Percentiles rank a stretch among this genome's conserved stretches.
phyloP scores from a whole-genome alignment of 2,329 filamentous ascomycete genomes.

The Verticillium nonalfalfae region DNA sequence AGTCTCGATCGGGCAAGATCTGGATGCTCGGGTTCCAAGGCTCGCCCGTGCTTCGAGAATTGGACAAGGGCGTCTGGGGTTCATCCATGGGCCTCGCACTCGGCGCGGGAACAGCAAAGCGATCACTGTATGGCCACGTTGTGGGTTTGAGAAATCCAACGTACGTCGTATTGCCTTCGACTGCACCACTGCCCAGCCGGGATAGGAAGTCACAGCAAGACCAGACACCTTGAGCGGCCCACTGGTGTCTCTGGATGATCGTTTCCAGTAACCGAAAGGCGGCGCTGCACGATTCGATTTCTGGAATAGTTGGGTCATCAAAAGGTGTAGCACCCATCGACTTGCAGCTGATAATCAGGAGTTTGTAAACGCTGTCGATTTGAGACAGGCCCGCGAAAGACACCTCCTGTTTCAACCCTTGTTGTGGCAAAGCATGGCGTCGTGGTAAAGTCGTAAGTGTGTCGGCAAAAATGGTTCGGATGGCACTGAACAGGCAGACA shows the following conservation, averaged over 20 bases:
- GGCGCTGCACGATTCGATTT: neutral
- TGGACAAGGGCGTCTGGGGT: constrained; percentile 27
- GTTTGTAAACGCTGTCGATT: constrained; percentile 34
- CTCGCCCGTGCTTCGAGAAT: constrained; percentile 30
- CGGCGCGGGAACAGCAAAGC: constrained; percentile 22
- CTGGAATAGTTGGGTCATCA: constrained; percentile 28
- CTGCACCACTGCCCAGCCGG: constrained; percentile 37
- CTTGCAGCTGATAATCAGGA: constrained; percentile 41
- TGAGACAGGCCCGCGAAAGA: constrained; percentile 1
- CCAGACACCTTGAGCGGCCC: constrained; percentile 36
- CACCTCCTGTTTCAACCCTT: constrained; percentile 4
- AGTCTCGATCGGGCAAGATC: constrained; percentile 18
- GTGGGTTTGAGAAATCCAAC: constrained; percentile 6
- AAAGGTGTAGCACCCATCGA: constrained; percentile 35
- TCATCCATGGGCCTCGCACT: constrained; percentile 25
- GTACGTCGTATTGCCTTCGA: neutral
- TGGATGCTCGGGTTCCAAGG: constrained; percentile 23
- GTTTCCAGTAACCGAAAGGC: neutral
- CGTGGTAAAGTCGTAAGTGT: constrained; percentile 24
- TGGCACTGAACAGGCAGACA: constrained; percentile 52
- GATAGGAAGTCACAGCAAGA: constrained; percentile 45
- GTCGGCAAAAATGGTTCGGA: constrained; percentile 45
- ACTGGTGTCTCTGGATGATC: constrained; percentile 19
- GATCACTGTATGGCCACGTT: constrained; percentile 11
- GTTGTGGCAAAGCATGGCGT: constrained; percentile 6